Evolutionary conservation across 75 land plant species (phyloP).

Genomic region (Isoetes taiwanensis): DNA sequence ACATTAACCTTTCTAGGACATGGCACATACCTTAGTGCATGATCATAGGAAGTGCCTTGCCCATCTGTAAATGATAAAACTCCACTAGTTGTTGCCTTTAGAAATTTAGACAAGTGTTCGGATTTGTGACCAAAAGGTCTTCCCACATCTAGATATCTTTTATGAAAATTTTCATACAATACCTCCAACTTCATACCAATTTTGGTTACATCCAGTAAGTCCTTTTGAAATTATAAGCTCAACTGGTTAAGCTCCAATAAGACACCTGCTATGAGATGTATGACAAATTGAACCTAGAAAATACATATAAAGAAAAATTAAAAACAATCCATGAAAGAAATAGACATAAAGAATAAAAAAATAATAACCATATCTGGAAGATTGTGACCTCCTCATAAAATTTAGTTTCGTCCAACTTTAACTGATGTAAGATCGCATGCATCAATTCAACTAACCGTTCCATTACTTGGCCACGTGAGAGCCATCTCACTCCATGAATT

Average conservation of each 20-base stretch:
- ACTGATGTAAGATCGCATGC: neutral
- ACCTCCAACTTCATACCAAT: neutral
- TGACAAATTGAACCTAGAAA: too few species aligned
- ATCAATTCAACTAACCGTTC: neutral
- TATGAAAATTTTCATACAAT: neutral
- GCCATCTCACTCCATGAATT: neutral
- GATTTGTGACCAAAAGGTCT: neutral
- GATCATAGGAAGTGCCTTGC: neutral
- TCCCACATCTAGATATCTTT: neutral
- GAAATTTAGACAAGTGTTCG: neutral
- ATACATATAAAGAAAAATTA: too few species aligned
- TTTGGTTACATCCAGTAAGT: neutral
- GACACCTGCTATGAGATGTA: neutral
- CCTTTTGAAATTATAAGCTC: neutral
- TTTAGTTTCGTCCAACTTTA: neutral
- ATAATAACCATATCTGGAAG: neutral
- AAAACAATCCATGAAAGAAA: too few species aligned
- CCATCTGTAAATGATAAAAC: neutral
- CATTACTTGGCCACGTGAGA: neutral
- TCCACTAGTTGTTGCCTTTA: neutral
- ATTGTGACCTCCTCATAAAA: neutral
- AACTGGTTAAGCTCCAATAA: neutral
- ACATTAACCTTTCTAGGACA: too few species aligned
- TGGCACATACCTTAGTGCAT: neutral
- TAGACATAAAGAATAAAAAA: too few species aligned